Evolutionary conservation across 1,284 basidiomycete species (phyloP), one percentile per base, ranked within the genome.

Genomic region (Somion occarium): DNA sequence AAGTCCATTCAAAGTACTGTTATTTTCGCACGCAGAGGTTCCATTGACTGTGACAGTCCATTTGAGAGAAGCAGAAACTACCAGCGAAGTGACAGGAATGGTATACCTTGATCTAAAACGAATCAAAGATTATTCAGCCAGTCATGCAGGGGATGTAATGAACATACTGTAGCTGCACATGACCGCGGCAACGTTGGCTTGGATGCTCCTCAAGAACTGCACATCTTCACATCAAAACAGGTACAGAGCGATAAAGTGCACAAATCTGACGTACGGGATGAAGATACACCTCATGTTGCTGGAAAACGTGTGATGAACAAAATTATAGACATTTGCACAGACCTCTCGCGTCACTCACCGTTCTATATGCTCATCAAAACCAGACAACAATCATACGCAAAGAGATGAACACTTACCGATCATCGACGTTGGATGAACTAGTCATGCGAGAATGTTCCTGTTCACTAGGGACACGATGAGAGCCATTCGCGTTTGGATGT

Each of bases 151-250:
- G 46, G 2, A 37, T 20, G 2, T 23, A 38, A 9, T 19, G 43
- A 34, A 68, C 65, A 52, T 55, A 74, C 79, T 82, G 64, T 85
- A 86, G 44, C 80, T 79, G 64, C 82, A 85, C 84, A 87, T 87
- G 49, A 87, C 73, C 3, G 78, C 68, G 4, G 82, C 82, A 1
- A 85, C 82, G 48, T 80, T 80, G 0, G 83, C 83, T 58, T 80
- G 76, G 5, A 86, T 76, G 19, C 77, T 78, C 44, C 78, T 73
- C 46, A 85, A 62, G 67, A 84, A 85, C 75, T 78, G 41, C 26
- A 15, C 25, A 18, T 24, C 1, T 57, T n/a, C n/a, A 61, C 4
- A 11, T 39, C 38, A 39, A 20, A 15, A 15, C 5, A 15, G 13
- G n/a, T 15, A 3, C 5, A 20, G 20, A 39, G 13, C 5, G 20